Evolutionary conservation across 2,329 filamentous ascomycete genomes (phyloP), one percentile per base, ranked within the genome.

Genomic region (Kalmusia sp.): DNA sequence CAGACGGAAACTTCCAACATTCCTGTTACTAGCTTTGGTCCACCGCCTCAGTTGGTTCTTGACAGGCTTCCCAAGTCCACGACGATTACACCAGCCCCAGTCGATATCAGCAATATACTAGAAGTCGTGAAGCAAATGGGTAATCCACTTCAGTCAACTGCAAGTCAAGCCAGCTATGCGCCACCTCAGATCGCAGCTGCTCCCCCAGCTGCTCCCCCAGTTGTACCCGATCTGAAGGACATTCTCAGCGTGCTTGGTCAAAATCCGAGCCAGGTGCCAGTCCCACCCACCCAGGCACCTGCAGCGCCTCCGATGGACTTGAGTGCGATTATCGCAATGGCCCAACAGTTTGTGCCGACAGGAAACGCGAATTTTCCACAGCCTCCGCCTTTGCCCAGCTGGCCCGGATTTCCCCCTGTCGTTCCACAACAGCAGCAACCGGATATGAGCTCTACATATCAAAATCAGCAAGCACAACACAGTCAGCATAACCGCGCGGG

Each of bases 11-110:
- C 50, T 14, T 43, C 57, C 6, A 38, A 59, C 19, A 28, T 54
- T 27, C 39, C 61, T 1, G 59, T 70, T 4, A 72, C 67, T 19
- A 57, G 69, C 4, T 79, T 81, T 53, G 79, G 78, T 3, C 27
- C 61, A 11, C 73, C 76, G 14, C 60, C 66, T 5, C 64, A 72
- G 1, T 51, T 48, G 25, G 61, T 68, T 17, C 33, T 69, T 17
- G 39, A 57, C 6, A 65, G 69, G 12, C 55, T 58, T 4, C 68
- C 70, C 3, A 62, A 68, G 19, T 19, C 56, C 15, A 24, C 58
- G 14, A 40, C 51, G 14, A 49, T 61, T 37, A 33, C 63, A 21
- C 30, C 53, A 1, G 19, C 57, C 6, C 25, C 55, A 8, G 52
- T 62, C 14, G 64, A 72, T 43, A 52, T 72, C 11, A 63, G 58